phyloP scores from a whole-genome alignment of 257 asterid species.

The Coffea canephora region DNA sequence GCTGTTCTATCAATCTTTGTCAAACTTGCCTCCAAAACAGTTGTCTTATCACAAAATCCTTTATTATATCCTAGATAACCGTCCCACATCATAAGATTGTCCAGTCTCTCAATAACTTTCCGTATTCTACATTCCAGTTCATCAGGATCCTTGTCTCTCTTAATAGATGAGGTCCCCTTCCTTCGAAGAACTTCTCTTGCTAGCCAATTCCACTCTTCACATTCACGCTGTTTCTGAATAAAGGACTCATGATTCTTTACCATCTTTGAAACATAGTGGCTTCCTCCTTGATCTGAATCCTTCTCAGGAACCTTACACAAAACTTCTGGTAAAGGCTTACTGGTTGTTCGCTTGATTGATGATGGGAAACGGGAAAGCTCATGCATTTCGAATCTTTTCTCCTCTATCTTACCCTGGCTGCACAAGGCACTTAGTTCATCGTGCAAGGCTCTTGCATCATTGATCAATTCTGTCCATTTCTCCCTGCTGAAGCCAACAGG shows the following conservation, averaged over 20 bases:
- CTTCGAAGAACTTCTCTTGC: constrained; percentile 19
- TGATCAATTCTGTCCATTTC: constrained; percentile 35
- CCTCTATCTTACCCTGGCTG: constrained; percentile 17
- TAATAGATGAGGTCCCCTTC: constrained; percentile 23
- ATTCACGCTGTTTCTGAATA: constrained; percentile 36
- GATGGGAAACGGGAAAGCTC: background rate
- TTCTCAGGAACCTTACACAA: constrained; percentile 14
- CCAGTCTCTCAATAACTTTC: constrained; percentile 36
- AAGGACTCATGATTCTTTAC: constrained; percentile 45
- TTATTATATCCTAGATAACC: constrained; percentile 13
- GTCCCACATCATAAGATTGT: constrained; percentile 29
- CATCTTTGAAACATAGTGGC: constrained; percentile 39
- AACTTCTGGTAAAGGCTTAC: constrained; percentile 37
- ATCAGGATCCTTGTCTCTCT: constrained; percentile 28
- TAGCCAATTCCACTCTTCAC: constrained; percentile 23
- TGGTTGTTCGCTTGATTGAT: constrained; percentile 27
- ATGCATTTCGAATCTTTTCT: background rate
- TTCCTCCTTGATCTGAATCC: constrained; percentile 24
- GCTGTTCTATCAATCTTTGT: constrained; percentile 6
- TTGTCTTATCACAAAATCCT: background rate
- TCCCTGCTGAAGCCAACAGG: constrained; percentile 24
- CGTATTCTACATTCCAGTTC: constrained; percentile 34
- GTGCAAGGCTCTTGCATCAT: constrained; percentile 31
- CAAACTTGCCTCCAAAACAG: constrained; percentile 7
- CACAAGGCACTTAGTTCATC: constrained; percentile 33